A percentile compares a stretch with the other conserved stretches of the same genome.
Evolutionary conservation across 176 grass and related monocot genomes (phyloP).

Genomic region (Carex littledalei): DNA sequence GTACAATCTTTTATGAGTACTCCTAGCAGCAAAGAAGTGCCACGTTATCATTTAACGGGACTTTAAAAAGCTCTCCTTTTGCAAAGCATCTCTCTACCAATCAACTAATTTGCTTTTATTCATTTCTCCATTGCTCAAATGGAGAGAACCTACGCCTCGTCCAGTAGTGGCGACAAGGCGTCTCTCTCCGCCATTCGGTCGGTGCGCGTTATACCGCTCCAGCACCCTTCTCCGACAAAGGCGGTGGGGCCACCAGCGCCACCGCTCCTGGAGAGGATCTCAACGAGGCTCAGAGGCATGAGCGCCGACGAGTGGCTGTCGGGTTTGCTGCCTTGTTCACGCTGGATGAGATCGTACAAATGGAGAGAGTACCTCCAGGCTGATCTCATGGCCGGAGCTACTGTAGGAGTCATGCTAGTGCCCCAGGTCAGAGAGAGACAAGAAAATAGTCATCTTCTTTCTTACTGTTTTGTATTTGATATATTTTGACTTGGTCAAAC

Average conservation of each 20-base stretch:
- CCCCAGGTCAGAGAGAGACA: slow-evolving; percentile 48
- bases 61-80: too few species aligned
- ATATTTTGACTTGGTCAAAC: too few species aligned
- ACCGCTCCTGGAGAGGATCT: slow-evolving; percentile 16
- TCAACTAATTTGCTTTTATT: too few species aligned
- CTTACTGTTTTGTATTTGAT: background rate
- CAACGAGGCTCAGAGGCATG: slow-evolving; percentile 45
- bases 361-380: slow-evolving; percentile 62
- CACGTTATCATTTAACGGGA: too few species aligned
- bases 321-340: slow-evolving; percentile 42
- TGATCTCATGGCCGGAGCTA: slow-evolving; percentile 80
- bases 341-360: slow-evolving; percentile 72
- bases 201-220: slow-evolving; percentile 65
- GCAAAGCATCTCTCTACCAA: too few species aligned
- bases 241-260: slow-evolving; percentile 6
- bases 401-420: slow-evolving; percentile 95
- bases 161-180: slow-evolving; percentile 34
- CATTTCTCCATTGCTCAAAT: background rate
- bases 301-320: slow-evolving; percentile 52
- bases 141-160: slow-evolving; percentile 38
- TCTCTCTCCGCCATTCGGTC: slow-evolving; percentile 22
- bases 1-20: background rate
- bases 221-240: slow-evolving; percentile 31
- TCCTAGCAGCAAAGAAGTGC: background rate
- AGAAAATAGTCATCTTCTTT: background rate